Evolutionary conservation across 441 rosid species (phyloP).

Genomic region (Hura crepitans): DNA sequence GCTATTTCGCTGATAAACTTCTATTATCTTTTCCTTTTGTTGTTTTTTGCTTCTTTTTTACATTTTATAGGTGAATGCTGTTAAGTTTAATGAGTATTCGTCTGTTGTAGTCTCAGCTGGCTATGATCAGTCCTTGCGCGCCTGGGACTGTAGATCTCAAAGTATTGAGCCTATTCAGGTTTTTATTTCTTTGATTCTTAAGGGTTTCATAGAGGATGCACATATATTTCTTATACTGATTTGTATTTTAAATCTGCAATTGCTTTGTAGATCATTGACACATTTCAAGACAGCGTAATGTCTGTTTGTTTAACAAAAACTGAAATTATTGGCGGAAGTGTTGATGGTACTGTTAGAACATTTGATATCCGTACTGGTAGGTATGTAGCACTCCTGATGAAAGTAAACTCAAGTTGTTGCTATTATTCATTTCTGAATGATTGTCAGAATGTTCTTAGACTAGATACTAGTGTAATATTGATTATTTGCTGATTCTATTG

Average conservation of each 20-base stretch:
- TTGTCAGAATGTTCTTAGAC: neutral
- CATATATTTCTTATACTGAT: neutral
- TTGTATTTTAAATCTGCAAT: slow-evolving; percentile 1
- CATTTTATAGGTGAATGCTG: slow-evolving; percentile 70
- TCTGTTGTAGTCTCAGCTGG: slow-evolving; percentile 90
- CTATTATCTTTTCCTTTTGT: too few species aligned
- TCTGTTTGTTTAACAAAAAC: slow-evolving; percentile 86
- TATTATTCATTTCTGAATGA: neutral
- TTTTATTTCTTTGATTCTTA: neutral
- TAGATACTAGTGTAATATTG: neutral
- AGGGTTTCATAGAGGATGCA: neutral
- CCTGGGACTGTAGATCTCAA: slow-evolving; percentile 96
- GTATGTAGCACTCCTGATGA: slow-evolving; percentile 32
- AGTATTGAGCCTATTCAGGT: slow-evolving; percentile 96
- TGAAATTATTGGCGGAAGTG: slow-evolving; percentile 92
- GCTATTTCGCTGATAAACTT: neutral
- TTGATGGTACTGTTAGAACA: slow-evolving; percentile 93
- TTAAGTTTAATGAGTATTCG: slow-evolving; percentile 74
- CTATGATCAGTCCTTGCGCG: slow-evolving; percentile 80
- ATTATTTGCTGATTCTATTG: neutral
- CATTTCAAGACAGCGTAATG: slow-evolving; percentile 87
- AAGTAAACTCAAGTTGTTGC: neutral
- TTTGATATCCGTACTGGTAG: slow-evolving; percentile 91
- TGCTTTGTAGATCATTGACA: slow-evolving; percentile 58
- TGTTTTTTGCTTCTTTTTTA: neutral